Evolutionary conservation across 371 early-diverging fungal genomes (phyloP), one percentile per base, ranked within the genome.

Genomic region (Batrachochytrium dendrobatidis): DNA sequence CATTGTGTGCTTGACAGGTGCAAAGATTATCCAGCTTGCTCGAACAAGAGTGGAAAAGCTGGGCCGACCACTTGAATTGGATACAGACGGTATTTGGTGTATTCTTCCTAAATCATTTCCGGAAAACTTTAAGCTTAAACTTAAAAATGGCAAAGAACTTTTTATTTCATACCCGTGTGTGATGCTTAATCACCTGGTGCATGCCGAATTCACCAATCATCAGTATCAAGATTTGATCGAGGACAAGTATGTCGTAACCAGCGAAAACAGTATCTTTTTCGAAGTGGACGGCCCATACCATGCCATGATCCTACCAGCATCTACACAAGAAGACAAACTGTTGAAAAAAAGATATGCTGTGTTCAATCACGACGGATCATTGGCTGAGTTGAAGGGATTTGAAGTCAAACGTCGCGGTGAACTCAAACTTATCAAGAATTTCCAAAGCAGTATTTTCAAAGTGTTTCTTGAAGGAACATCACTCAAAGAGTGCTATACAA

Each of bases 21-120:
- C 98, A 1, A 83, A 82, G 26, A 98, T 99, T 66, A 99, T 99
- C 65, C 98, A 95, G 71, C 84, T 92, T 81, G 99, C 99, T 8
- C 85, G 95, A 30, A 74, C 86, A 49, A 76, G 95, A 7, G 89
- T 99, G 0, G 99, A 99, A 62, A 85, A 89, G 44, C 77, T 99
- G 50, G 99, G 99, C 7, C 83, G 95, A 18, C 95, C 99, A 1
- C 79, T 99, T 6, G 99, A 99, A 76, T 71, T 99, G 54, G 99
- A 99, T 73, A 99, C 99, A 7, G 99, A 99, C 69, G 99, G 99
- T 58, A 99, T 99, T 65, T 99, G 99, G 99, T 96, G 97, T 72
- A 89, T 97, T 30, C 73, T 99, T 33, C 99, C 99, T 0, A 72
- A 81, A 20, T 79, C 82, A 0, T 98, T 99, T 61, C 99, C 99